Base-by-base conservation (phyloP, 805 yeast genomes). In the Sungouiella blattae region DNA sequence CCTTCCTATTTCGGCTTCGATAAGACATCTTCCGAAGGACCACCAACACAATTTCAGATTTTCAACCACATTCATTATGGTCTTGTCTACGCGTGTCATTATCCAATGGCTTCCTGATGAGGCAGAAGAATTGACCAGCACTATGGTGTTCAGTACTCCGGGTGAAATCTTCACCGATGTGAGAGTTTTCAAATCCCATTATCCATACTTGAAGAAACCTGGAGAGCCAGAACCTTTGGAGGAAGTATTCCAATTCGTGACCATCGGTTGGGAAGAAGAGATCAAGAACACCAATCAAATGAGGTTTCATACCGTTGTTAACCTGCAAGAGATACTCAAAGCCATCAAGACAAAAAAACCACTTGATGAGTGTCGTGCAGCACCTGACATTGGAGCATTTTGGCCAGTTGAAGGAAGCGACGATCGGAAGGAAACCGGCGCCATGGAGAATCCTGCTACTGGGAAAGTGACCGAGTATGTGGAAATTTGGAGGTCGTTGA, bases 401-500 rank as follows among this genome's bases (percentile, higher is more conserved):
- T 60, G 62, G 37, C 45, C 55, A 3, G 44, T 69, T 20, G 61
- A 51, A 3, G 57, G 52, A 11, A 65, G 71, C 6, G 50, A 53
- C 8, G 68, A 67, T 32, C 59, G 80, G 28, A 60, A 61, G 35
- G 84, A 78, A 47, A 65, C 67, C 0, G 80, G 80, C 0, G 43
- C 42, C 4, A 75, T 77, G 81, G 38, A 43, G 2, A 72, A 75
- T 43, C 69, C 73, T 1, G 65, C 41, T 1, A 62, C 75, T 1
- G 70, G 71, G 0, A 44, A 47, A n/a, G 45, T 54, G 4, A 71
- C 68, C 36, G 60, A 60, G 8, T 78, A 75, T 40, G 56, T 71
- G 24, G 83, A 78, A 52, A 61, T 73, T 17, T 78, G 84, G 84
- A 52, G 73, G 44, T 62, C 73, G 14, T 44, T 77, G 21, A 71